Evolutionary conservation across 257 asterid genomes (phyloP).

Genomic region (Nyctanthes arbortristis): DNA sequence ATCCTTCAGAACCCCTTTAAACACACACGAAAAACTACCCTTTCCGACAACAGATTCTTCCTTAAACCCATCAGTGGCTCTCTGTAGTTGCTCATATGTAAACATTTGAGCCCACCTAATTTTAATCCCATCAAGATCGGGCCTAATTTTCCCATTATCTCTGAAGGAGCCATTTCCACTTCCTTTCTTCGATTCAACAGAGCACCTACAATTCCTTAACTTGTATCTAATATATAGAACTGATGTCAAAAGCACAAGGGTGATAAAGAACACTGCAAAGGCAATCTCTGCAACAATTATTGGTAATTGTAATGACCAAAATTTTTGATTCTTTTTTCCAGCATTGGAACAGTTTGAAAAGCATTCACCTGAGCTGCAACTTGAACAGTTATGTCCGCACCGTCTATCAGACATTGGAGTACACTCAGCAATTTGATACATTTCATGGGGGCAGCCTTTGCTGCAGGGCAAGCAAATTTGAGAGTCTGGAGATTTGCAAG

Average conservation of each 20-base stretch:
- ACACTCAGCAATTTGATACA: slow-evolving; percentile 58
- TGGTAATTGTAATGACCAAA: slow-evolving; percentile 78
- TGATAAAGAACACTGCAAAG: slow-evolving; percentile 66
- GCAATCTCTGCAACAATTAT: slow-evolving; percentile 70
- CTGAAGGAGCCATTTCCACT: slow-evolving; percentile 37
- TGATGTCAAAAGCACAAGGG: slow-evolving; percentile 52
- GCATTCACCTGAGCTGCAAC: slow-evolving; percentile 67
- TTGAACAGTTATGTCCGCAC: slow-evolving; percentile 71
- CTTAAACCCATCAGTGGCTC: slow-evolving; percentile 68
- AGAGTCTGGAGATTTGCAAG: slow-evolving; percentile 62
- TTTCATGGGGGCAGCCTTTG: slow-evolving; percentile 66
- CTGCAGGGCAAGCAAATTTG: slow-evolving; percentile 80
- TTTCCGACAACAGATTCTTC: slow-evolving; percentile 79
- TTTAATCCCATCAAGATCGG: slow-evolving; percentile 68
- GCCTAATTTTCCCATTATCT: slow-evolving; percentile 56
- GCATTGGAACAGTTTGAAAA: slow-evolving; percentile 50
- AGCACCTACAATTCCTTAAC: slow-evolving; percentile 75
- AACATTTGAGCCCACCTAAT: slow-evolving; percentile 80
- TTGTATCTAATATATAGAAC: slow-evolving; percentile 65
- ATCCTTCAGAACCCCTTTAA: slow-evolving; percentile 73
- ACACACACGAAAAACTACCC: slow-evolving; percentile 89
- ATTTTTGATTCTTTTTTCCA: slow-evolving; percentile 38
- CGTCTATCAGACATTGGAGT: slow-evolving; percentile 50
- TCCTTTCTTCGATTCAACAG: slow-evolving; percentile 36
- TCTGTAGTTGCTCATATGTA: slow-evolving; percentile 68